Base-by-base conservation (phyloP, 2,329 filamentous ascomycete species). In the Alternaria solani region DNA sequence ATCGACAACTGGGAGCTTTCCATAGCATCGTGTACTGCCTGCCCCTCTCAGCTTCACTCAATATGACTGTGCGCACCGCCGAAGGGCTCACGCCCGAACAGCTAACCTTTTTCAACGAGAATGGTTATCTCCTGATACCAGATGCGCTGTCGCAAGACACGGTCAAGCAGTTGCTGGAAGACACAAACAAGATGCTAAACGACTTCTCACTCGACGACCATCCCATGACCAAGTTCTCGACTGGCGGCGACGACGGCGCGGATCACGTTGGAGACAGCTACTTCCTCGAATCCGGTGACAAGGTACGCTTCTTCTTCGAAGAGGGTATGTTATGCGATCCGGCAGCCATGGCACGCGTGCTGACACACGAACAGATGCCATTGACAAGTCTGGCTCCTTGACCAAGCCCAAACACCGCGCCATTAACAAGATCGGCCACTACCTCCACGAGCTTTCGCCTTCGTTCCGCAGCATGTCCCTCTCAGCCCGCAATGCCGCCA, bases 281-380 rank as follows among this genome's bases (percentile, higher is more conserved):
- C 85, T 98, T 99, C 81, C 87, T 98, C 3, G 86, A 84, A 1
- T 95, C 91, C 3, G 93, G 93, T 62, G 92, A 98, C 83, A 94
- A 97, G 81, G 84, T 98, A 63, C 91, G 93, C 61, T 98, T 96
- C 86, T 98, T 98, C 86, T 96, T 98, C 79, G 94, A 98, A 80
- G 93, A 96, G 80, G 83, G 83, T 83, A 72, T 49, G 48, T 51
- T 16, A 12, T 28, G 23, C 28, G 36, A 12, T 39, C 16, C 9
- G 4, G 5, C 18, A 28, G 25, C 23, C 34, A 51, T 38, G 12
- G 6, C 11, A 14, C 34, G 25, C 28, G 25, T 52, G 30, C 57
- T 59, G 36, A 47, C 9, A 12, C 3, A 7, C 28, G 2, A 43
- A 12, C 18, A 85, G 94, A 95, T 79, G 94, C 94, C 65, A 94